Evolutionary conservation across 306 rosid genomes (phyloP).

Genomic region (Prunus fruticosa): DNA sequence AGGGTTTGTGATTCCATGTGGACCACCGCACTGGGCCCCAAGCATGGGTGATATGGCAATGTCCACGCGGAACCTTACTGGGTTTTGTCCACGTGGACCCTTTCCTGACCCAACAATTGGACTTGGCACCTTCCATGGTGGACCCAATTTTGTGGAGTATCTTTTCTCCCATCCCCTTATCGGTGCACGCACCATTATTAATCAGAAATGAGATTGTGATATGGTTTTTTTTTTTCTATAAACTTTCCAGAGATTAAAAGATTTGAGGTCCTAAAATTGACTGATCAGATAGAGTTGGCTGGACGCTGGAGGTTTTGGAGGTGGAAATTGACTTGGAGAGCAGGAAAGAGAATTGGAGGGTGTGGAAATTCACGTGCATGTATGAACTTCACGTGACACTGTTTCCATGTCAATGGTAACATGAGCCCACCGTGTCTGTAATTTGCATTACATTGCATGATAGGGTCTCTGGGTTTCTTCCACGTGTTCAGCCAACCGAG

Average conservation of each 20-base stretch:
- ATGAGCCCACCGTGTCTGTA: not conserved
- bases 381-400: constrained; percentile 48
- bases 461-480: not conserved
- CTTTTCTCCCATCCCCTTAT: constrained; percentile 7
- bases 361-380: constrained; percentile 25
- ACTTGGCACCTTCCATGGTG: constrained; percentile 34
- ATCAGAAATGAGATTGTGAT: not conserved
- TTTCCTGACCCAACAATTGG: constrained; percentile 22
- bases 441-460: constrained; percentile 7
- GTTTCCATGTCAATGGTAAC: not conserved
- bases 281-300: too few relatives aligned
- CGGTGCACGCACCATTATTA: not conserved
- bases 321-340: not conserved
- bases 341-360: constrained; percentile 3
- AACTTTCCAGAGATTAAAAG: not conserved
- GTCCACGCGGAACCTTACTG: not conserved
- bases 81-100: constrained; percentile 38
- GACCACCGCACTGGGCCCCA: not conserved
- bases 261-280: constrained; percentile 4
- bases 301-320: too few relatives aligned
- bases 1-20: not conserved
- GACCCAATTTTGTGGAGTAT: constrained; percentile 24
- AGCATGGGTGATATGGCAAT: constrained; percentile 10
- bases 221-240: not conserved
- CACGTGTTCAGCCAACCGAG: not conserved